phyloP scores from a whole-genome alignment of 805 yeast genomes.

The Wickerhamiella azymoides region DNA sequence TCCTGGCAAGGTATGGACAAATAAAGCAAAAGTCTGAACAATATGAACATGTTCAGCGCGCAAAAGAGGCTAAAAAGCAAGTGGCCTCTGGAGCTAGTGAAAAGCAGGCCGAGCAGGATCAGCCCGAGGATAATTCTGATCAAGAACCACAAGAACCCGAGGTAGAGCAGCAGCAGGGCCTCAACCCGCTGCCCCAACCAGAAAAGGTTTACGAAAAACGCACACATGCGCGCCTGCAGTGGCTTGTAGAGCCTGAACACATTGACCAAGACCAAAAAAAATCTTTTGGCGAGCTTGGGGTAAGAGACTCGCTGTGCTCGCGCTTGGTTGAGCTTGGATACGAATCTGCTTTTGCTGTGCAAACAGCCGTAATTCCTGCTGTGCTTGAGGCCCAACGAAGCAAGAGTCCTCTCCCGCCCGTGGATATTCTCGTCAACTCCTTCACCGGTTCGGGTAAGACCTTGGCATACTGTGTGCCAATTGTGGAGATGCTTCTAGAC shows the following conservation, averaged over 20 bases:
- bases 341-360: conserved; percentile 60
- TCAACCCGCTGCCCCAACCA: conserved; percentile 82
- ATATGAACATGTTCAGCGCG: background rate
- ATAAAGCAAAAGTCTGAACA: conserved; percentile 1
- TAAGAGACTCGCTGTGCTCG: conserved; percentile 31
- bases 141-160: background rate
- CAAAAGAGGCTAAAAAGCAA: background rate
- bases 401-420: conserved; percentile 25
- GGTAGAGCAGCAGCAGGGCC: conserved; percentile 12
- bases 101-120: background rate
- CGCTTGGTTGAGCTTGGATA: conserved; percentile 38
- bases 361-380: conserved; percentile 48
- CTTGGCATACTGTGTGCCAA: conserved; percentile 72
- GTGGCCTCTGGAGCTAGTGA: background rate
- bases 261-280: conserved; percentile 34
- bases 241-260: conserved; percentile 56
- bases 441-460: conserved; percentile 96
- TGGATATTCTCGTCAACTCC: conserved; percentile 75
- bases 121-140: background rate
- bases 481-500: conserved; percentile 45
- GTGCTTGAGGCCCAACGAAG: conserved; percentile 31
- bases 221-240: conserved; percentile 31
- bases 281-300: conserved; percentile 36
- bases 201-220: conserved; percentile 35
- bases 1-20: conserved; percentile 1